Percentiles rank a stretch among this genome's conserved stretches.
These are phyloP conservation scores for Saccharomyces pastorianus DNA, from an alignment of 1,139 yeast genomes.

Conservation along the genomic window DNA sequence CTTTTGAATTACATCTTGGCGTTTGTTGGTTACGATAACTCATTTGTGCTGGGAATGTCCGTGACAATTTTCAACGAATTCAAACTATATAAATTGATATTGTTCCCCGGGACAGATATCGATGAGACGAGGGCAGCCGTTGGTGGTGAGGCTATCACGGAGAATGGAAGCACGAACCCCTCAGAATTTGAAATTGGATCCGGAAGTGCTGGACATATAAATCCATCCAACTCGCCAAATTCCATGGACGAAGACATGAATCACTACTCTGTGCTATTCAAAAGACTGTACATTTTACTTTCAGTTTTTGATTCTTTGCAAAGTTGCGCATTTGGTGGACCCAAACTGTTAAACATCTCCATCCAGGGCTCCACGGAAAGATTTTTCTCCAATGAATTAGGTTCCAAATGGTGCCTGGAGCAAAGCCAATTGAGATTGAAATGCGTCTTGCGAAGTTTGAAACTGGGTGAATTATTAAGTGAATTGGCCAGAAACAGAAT, in stretches of 20 bases:
- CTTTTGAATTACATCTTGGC: conserved; percentile 49
- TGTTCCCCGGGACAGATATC: conserved; percentile 28
- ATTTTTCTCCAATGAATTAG: conserved; percentile 11
- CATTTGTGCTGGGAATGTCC: conserved; percentile 47
- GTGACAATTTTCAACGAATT: conserved; percentile 53
- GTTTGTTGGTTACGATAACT: conserved; percentile 50
- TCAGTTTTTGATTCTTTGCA: conserved; percentile 49
- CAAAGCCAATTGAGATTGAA: conserved; percentile 16
- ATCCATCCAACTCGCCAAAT: background rate
- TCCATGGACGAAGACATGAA: conserved; percentile 27
- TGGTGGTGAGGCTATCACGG: background rate
- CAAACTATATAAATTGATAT: conserved; percentile 38
- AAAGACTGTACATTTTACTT: conserved; percentile 44
- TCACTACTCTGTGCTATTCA: conserved; percentile 38
- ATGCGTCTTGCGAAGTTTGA: conserved; percentile 20
- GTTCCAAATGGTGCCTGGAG: conserved; percentile 24
- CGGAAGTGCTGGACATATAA: background rate
- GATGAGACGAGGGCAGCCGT: conserved; percentile 16
- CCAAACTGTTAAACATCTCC: conserved; percentile 35
- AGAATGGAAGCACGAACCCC: conserved; percentile 8
- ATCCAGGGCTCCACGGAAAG: conserved; percentile 17
- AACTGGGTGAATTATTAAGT: conserved; percentile 23
- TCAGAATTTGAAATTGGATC: conserved; percentile 4
- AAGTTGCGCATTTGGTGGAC: conserved; percentile 51
- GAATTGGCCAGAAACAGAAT: conserved; percentile 22